Evolutionary conservation across 768 basidiomycete genomes (phyloP).

Genomic region (Suillus ampliporus): DNA sequence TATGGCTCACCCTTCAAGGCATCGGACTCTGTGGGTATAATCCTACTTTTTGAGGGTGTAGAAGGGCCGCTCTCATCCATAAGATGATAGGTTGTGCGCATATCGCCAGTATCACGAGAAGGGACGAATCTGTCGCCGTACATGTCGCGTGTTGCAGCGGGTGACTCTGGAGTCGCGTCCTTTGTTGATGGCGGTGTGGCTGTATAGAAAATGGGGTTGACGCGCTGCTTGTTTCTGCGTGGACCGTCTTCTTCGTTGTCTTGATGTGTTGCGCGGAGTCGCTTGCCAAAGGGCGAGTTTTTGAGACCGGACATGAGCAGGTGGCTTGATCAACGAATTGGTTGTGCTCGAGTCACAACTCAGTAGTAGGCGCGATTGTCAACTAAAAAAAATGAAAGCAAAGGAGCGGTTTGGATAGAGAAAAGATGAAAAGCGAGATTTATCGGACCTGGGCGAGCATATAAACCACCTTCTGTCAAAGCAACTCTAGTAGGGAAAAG

Average conservation of each 20-base stretch:
- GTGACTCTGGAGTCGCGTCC: conserved; percentile 55
- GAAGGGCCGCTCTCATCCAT: conserved; percentile 59
- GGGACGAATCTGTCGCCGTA: conserved; percentile 70
- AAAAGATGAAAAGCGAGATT: not conserved
- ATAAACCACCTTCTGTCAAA: no score
- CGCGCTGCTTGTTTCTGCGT: conserved; percentile 54
- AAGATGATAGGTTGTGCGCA: conserved; percentile 67
- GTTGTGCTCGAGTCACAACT: no score
- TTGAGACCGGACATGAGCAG: conserved; percentile 71
- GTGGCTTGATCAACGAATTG: not conserved
- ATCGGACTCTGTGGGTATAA: conserved; percentile 73
- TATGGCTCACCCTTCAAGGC: conserved; percentile 69
- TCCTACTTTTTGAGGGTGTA: conserved; percentile 63
- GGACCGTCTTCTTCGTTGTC: conserved; percentile 62
- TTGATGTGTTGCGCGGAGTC: conserved; percentile 73
- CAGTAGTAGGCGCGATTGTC: not conserved
- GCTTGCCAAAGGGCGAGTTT: conserved; percentile 85
- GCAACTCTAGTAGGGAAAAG: no score
- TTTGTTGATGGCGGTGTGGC: conserved; percentile 51
- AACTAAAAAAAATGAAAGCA: no score
- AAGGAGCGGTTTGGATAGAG: not conserved
- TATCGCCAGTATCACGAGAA: conserved; percentile 59
- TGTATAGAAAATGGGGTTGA: conserved; percentile 58
- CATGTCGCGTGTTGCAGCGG: conserved; percentile 40
- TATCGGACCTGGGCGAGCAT: no score